phyloP scores from a whole-genome alignment of 148 eudicot species.

The Persicaria tinctoria region DNA sequence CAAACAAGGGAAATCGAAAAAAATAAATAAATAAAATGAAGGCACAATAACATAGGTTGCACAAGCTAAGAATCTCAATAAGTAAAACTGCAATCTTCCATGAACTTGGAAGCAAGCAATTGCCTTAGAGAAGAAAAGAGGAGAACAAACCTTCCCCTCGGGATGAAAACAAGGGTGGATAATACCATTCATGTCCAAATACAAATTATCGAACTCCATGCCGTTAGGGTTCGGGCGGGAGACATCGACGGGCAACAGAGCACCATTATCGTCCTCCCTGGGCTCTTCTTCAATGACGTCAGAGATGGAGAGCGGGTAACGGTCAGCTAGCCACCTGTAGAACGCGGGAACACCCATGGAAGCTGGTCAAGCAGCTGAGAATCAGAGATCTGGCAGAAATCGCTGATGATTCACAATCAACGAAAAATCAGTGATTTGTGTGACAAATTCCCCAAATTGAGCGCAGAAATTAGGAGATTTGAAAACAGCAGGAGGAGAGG shows the following conservation, averaged over 20 bases:
- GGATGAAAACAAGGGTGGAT: constrained; percentile 97
- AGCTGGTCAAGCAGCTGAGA: background rate
- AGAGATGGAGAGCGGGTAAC: constrained; percentile 58
- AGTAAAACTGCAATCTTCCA: background rate
- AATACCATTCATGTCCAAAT: constrained; percentile 88
- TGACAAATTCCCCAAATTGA: background rate
- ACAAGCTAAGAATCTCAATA: background rate
- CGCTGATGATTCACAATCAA: background rate
- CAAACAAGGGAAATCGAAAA: background rate
- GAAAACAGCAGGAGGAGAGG: background rate
- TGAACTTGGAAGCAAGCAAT: background rate
- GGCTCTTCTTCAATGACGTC: constrained; percentile 74
- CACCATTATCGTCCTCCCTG: constrained; percentile 26
- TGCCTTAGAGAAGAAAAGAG: background rate
- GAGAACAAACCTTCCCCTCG: constrained; percentile 53
- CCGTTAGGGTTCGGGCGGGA: constrained; percentile 72
- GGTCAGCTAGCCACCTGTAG: constrained; percentile 84
- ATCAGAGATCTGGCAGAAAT: background rate
- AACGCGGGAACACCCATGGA: constrained; percentile 91
- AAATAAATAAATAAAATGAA: too few relatives aligned
- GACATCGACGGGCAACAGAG: constrained; percentile 38
- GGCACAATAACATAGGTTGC: too few relatives aligned
- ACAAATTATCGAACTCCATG: constrained; percentile 72
- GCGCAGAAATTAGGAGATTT: background rate
- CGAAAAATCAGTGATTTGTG: background rate